Evolutionary conservation across 83 land plant species (phyloP).

Genomic region (Isoetes engelmannii): DNA sequence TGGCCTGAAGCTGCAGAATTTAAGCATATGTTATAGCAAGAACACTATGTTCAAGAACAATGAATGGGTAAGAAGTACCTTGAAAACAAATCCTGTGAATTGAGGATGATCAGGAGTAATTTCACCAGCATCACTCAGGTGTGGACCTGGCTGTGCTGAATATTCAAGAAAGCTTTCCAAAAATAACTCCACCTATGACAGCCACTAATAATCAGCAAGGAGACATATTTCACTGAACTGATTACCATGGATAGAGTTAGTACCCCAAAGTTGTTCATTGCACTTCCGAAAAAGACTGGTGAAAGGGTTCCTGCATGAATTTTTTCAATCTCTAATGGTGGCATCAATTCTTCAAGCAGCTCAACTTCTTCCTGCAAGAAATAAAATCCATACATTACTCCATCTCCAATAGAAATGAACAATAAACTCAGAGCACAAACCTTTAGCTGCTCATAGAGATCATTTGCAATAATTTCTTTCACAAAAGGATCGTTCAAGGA

Average conservation of each 20-base stretch:
- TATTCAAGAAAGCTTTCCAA: slow-evolving; percentile 44
- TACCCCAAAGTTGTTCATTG: slow-evolving; percentile 59
- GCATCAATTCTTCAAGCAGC: slow-evolving; percentile 40
- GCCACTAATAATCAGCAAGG: background rate
- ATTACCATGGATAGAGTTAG: background rate
- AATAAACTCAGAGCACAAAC: slow-evolving; percentile 10
- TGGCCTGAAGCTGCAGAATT: slow-evolving; percentile 42
- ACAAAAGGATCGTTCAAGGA: slow-evolving; percentile 35
- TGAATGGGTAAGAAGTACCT: slow-evolving; percentile 21
- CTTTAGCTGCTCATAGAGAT: slow-evolving; percentile 39
- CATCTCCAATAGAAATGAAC: slow-evolving; percentile 7
- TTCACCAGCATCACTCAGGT: slow-evolving; percentile 35
- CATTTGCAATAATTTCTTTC: slow-evolving; percentile 29
- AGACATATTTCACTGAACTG: background rate
- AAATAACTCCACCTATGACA: slow-evolving; percentile 44
- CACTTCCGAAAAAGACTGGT: slow-evolving; percentile 52
- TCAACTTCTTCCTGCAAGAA: slow-evolving; percentile 42
- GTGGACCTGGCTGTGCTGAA: slow-evolving; percentile 33
- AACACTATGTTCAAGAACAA: background rate
- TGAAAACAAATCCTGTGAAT: slow-evolving; percentile 52
- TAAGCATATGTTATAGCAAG: slow-evolving; percentile 8
- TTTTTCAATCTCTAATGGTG: slow-evolving; percentile 39
- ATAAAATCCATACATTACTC: background rate
- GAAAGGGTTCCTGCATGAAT: slow-evolving; percentile 43
- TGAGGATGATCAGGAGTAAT: slow-evolving; percentile 43